These are phyloP conservation scores for Aspergillus saccharolyticus DNA, from an alignment of 495 filamentous ascomycete genomes.

Conservation along the genomic window DNA sequence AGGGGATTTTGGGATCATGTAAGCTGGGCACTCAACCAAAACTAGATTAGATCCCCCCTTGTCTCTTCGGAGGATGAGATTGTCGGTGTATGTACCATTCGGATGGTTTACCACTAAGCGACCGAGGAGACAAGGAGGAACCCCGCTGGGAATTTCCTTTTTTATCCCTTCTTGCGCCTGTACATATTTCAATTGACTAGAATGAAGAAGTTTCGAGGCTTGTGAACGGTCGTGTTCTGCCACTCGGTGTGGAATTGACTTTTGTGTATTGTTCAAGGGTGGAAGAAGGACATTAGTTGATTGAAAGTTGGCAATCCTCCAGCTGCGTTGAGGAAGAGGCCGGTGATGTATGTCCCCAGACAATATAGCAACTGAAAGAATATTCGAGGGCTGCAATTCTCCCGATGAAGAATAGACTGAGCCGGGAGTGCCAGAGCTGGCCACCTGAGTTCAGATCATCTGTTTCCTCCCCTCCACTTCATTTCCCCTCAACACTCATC, in stretches of 20 bases:
- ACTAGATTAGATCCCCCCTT: background rate
- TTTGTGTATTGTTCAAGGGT: too few relatives aligned
- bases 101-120: background rate
- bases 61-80: background rate
- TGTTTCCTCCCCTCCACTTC: background rate
- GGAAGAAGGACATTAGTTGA: too few relatives aligned
- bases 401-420: too few relatives aligned
- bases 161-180: background rate
- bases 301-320: too few relatives aligned
- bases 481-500: background rate
- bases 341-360: too few relatives aligned
- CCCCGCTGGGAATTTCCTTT: background rate
- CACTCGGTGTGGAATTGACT: too few relatives aligned
- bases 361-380: too few relatives aligned
- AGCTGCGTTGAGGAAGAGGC: too few relatives aligned
- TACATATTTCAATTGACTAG: conserved; percentile 1
- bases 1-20: background rate
- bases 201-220: background rate
- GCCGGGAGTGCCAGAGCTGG: too few relatives aligned
- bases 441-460: background rate
- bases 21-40: background rate
- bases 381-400: too few relatives aligned
- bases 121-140: background rate
- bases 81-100: background rate
- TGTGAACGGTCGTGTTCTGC: too few relatives aligned